Base-by-base conservation (phyloP, 192 early-diverging fungal genomes). In the Anaeromyces robustus region DNA sequence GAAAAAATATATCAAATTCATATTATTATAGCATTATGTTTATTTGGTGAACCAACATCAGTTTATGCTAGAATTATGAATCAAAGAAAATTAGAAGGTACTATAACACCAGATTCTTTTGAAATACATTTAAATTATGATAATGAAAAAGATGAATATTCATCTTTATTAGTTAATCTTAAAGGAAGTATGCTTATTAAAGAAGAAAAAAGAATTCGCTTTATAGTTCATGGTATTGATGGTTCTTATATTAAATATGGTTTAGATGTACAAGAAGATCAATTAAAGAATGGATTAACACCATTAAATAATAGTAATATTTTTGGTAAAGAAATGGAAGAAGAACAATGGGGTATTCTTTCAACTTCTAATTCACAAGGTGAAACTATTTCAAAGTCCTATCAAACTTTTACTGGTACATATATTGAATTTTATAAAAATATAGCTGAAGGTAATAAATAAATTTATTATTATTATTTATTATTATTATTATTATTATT, bases 251-350 rank as follows among this genome's bases (percentile, higher is more conserved):
- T 89, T 59, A 94, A 92, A 81, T 84, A 89, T 79, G 88, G 90
- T 34, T 78, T 93, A 31, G 94, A 95, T 82, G 88, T 90, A 4
- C 94, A 95, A 81, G 94, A 95, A 78, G 87, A 87, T 43, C 93
- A 93, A 79, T 87, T 93, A 78, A 92, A 92, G 83, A 82, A 84
- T 11, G 92, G 92, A n/a, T 30, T 90, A 13, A 85, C 88, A 13
- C 91, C 92, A 4, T 81, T 77, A 0, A 68, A 68, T 0, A n/a
- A 68, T 68, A 80, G 85, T 59, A 31, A 85, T 12, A 85, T 52
- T 4, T 94, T 87, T 84, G 93, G 93, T 37, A 79, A 89, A 16
- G 92, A 94, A 68, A 9, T 0, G 37, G 52, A 30, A 5, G 82
- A 86, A 30, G 80, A 43, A 1, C 81, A 80, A 30, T 89, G 85